Percentiles rank a stretch among this genome's conserved stretches.
Evolutionary conservation across 78 protist species (phyloP).

Genomic region (Capsaspora owczarzaki): DNA sequence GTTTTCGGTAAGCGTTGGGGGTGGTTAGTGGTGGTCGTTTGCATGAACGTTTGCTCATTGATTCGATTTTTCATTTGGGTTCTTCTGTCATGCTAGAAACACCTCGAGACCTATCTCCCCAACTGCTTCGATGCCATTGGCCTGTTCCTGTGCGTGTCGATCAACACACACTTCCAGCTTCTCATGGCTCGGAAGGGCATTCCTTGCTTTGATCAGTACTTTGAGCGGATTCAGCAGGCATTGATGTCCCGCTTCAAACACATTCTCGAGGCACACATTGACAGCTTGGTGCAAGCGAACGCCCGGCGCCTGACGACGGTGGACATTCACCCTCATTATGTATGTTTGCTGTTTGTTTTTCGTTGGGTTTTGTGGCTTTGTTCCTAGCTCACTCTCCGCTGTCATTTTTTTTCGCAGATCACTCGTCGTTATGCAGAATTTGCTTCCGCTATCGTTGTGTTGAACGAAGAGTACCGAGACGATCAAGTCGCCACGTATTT

Average conservation of each 20-base stretch:
- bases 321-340: constrained; percentile 1
- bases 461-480: neutral
- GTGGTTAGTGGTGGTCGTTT: neutral
- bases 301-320: neutral
- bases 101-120: neutral
- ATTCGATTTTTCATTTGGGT: no score
- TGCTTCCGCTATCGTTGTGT: neutral
- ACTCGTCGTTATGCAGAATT: neutral
- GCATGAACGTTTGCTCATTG: neutral
- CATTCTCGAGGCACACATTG: neutral
- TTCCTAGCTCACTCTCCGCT: no score
- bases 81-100: neutral
- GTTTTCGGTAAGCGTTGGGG: neutral
- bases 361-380: neutral
- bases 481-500: neutral
- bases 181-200: neutral
- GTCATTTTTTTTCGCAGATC: neutral
- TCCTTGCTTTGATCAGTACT: neutral
- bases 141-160: neutral
- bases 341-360: neutral
- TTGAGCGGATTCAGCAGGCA: neutral
- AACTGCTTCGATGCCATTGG: constrained; percentile 7
- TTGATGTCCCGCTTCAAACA: neutral
- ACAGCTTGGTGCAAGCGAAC: neutral
- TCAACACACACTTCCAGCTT: neutral